Evolutionary conservation across 139 green algal genomes (phyloP), one percentile per base, ranked within the genome.

Genomic region (Volvox africanus): DNA sequence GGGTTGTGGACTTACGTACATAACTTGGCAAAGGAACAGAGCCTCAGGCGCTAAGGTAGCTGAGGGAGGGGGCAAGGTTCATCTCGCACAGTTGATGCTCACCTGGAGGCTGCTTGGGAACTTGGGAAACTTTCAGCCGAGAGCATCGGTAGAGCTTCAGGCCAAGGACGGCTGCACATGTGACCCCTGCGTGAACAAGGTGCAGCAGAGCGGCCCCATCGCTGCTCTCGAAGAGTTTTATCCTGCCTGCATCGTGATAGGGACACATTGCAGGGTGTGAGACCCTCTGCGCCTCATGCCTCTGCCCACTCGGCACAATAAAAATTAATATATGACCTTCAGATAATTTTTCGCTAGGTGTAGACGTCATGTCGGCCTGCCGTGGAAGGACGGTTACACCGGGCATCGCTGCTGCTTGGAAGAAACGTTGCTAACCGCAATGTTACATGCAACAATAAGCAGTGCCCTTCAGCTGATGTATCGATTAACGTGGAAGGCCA

Each of bases 81-180:
- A 28, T 28, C 9, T 75, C 67, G 67, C 24, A 28, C 67, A 75
- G 67, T 19, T 14, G 14, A 14, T 55, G 5, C 5, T 55, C 44
- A 55, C 44, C 44, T 55, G 44, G 44, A 9, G 44, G 44, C 9
- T 55, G 44, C 44, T 55, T 55, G 44, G 44, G 44, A 55, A 55
- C 9, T 55, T 55, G 44, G 44, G 44, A 9, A 55, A 9, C 44
- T 55, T 55, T 55, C 5, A 28, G 80, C 44, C 81, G 61, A 21
- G 81, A 77, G 80, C 50, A n/a, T 61, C 81, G 81, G n/a, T 87
- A 87, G 30, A 87, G 61, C 32, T 87, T 87, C 30, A 87, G 30
- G 30, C 61, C 81, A 5, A 87, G n/a, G 9, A 87, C 61, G 13
- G 81, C 81, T 20, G 81, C 81, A 61, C 81, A 87, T 0, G 81